Conservation (phyloP, 306 rosid genomes). For the Astragalus membranaceus region DNA sequence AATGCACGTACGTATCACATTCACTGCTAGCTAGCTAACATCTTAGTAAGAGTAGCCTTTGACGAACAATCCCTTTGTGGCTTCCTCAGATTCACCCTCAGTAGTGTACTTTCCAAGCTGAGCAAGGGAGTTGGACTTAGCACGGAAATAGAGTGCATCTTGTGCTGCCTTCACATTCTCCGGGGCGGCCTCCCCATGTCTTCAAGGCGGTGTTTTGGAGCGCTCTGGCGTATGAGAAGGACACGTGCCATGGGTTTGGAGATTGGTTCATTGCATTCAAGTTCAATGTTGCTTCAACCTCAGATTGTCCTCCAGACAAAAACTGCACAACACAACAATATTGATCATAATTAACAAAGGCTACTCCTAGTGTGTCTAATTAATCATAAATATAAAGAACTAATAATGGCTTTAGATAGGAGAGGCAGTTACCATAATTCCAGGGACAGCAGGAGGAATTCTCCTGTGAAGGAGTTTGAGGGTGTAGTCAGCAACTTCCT, state of each 20-base stretch:
- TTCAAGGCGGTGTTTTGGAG: conserved; percentile 89
- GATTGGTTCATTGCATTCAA: conserved; percentile 70
- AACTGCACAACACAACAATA: conserved; percentile 46
- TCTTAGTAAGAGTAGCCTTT: conserved; percentile 77
- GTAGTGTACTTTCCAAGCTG: conserved; percentile 93
- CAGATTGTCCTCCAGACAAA: conserved; percentile 98
- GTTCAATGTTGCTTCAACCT: conserved; percentile 92
- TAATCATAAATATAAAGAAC: too few relatives aligned
- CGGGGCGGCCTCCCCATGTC: conserved; percentile 89
- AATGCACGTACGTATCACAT: conserved; percentile 15
- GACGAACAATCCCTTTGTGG: conserved; percentile 72
- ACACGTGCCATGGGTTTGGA: conserved; percentile 98
- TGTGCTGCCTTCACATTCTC: conserved; percentile 93
- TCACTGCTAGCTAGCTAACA: conserved; percentile 11
- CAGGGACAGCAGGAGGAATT: conserved; percentile 94
- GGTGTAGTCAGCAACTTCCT: conserved; percentile 71
- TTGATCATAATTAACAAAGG: not conserved
- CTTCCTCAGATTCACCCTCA: conserved; percentile 91
- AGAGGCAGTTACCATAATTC: conserved; percentile 66
- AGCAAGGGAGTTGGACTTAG: conserved; percentile 89
- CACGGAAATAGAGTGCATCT: conserved; percentile 62
- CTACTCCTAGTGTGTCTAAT: too few relatives aligned
- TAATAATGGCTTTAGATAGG: not conserved
- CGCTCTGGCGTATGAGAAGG: conserved; percentile 96
- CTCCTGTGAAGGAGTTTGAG: conserved; percentile 79